Conservation (phyloP, 83 land plant species). For the Diphasiastrum complanatum region DNA sequence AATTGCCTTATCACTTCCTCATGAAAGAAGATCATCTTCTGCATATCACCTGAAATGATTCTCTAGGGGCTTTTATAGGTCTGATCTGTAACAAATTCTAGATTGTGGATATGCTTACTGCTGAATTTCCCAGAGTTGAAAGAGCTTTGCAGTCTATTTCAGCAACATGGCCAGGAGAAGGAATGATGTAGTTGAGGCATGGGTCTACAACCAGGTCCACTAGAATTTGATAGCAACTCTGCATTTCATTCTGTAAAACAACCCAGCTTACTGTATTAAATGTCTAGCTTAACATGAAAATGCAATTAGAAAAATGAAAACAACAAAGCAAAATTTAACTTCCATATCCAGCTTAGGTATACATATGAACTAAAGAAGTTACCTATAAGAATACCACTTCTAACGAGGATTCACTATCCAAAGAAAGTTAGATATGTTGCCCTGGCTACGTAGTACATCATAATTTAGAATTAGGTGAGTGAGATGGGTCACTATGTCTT, state of each 20-base stretch:
- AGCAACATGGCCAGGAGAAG: constrained; percentile 20
- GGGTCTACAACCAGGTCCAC: constrained; percentile 29
- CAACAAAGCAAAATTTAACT: background rate
- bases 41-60: too few species aligned
- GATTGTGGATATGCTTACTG: too few species aligned
- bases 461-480: background rate
- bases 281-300: background rate
- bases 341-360: too few species aligned
- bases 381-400: too few species aligned
- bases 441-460: background rate
- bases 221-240: constrained; percentile 20
- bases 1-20: too few species aligned
- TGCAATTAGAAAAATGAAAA: background rate
- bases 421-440: background rate
- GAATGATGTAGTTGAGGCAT: background rate
- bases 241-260: constrained; percentile 11
- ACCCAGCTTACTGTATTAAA: background rate
- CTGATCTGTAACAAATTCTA: too few species aligned
- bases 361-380: too few species aligned
- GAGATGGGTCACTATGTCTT: background rate
- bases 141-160: too few species aligned
- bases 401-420: too few species aligned
- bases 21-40: too few species aligned
- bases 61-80: too few species aligned
- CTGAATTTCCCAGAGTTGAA: too few species aligned